Conservation (phyloP, 805 yeast genomes). For the Starmera pachycereana region DNA sequence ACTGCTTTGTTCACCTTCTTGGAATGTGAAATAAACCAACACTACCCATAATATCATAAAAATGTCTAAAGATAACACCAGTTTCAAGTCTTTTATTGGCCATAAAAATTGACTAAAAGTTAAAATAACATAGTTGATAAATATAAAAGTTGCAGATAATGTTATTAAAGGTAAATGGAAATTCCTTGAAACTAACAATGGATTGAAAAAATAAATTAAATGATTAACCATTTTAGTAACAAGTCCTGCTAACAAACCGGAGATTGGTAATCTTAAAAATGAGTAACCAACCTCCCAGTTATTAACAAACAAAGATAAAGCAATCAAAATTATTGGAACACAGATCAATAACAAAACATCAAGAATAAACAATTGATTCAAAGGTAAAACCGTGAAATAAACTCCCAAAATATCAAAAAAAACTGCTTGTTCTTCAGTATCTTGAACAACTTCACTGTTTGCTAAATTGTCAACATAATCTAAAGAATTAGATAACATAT, state of each 20-base stretch:
- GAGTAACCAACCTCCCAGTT: conserved; percentile 38
- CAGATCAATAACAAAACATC: conserved; percentile 42
- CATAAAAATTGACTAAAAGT: conserved; percentile 25
- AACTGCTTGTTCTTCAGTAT: conserved; percentile 34
- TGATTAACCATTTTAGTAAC: conserved; percentile 26
- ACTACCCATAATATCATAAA: conserved; percentile 47
- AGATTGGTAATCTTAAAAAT: conserved; percentile 50
- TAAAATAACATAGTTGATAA: conserved; percentile 47
- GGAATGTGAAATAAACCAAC: conserved; percentile 39
- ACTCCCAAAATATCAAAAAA: conserved; percentile 56
- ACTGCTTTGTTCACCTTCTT: conserved; percentile 32
- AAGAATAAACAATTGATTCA: conserved; percentile 35
- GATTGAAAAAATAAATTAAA: conserved; percentile 33
- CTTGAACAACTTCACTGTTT: conserved; percentile 23
- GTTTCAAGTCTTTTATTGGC: conserved; percentile 51
- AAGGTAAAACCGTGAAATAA: conserved; percentile 44
- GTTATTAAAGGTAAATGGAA: conserved; percentile 40
- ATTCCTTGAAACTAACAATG: conserved; percentile 40
- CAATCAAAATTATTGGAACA: conserved; percentile 42
- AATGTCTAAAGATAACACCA: conserved; percentile 43
- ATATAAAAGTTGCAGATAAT: conserved; percentile 34
- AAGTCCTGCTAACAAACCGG: conserved; percentile 36
- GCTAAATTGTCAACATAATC: conserved; percentile 45
- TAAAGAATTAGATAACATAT: conserved; percentile 66
- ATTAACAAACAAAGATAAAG: conserved; percentile 37